Percentiles rank a stretch among this genome's conserved stretches.
Conservation (phyloP, 441 rosid genomes). For the Codiaeum variegatum region DNA sequence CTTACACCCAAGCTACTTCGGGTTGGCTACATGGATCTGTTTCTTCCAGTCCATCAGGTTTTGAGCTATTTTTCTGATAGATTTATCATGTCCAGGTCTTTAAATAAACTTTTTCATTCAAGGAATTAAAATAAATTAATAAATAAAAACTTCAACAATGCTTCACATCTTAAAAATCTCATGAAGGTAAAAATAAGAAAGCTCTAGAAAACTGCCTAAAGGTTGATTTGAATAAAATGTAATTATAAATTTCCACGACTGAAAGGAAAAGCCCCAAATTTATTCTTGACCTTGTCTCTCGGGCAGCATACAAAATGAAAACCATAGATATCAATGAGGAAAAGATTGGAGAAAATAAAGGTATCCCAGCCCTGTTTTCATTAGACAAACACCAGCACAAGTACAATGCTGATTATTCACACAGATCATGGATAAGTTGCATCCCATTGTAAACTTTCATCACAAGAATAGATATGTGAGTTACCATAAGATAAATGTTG, state of each 20-base stretch:
- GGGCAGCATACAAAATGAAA: neutral
- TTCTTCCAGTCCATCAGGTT: too few relatives aligned
- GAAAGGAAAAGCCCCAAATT: neutral
- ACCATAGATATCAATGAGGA: neutral
- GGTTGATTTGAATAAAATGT: neutral
- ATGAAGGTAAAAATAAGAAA: neutral
- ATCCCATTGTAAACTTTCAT: conserved; percentile 24
- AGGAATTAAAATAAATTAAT: too few relatives aligned
- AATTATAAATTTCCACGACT: neutral
- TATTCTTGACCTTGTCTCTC: neutral
- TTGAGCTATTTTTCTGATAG: too few relatives aligned
- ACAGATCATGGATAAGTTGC: neutral
- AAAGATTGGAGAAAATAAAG: neutral
- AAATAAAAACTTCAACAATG: neutral
- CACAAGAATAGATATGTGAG: conserved; percentile 65
- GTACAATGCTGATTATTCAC: conserved; percentile 11
- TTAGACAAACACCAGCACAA: neutral
- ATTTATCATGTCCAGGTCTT: too few relatives aligned
- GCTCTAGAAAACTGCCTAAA: neutral
- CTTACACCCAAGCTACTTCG: too few relatives aligned
- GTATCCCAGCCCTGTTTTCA: neutral
- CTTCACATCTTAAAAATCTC: neutral
- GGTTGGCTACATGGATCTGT: too few relatives aligned
- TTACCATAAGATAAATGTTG: conserved; percentile 73
- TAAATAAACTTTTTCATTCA: too few relatives aligned